phyloP scores from a whole-genome alignment of 176 grass and related monocot genomes.

The Eragrostis curvula region DNA sequence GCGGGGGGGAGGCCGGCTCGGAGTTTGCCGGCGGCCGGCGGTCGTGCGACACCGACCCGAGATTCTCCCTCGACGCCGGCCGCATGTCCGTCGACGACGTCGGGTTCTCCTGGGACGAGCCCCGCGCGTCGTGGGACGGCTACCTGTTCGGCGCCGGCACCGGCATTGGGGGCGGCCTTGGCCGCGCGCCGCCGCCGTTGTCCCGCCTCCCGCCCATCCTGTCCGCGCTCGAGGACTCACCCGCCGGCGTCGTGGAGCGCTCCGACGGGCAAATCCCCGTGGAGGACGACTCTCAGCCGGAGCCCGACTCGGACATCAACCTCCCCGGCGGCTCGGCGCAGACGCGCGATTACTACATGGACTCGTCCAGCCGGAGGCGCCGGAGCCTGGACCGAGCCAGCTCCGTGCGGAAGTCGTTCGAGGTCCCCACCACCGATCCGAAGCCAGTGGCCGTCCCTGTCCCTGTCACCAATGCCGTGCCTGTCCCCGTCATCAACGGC shows the following conservation, averaged over 20 bases:
- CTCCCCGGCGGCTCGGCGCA: slow-evolving; percentile 68
- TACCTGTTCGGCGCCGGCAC: slow-evolving; percentile 74
- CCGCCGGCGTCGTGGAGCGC: slow-evolving; percentile 60
- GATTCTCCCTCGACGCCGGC: slow-evolving; percentile 85
- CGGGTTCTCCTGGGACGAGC: slow-evolving; percentile 79
- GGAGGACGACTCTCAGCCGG: slow-evolving; percentile 60
- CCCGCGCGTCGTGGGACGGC: slow-evolving; percentile 97
- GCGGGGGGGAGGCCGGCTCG: slow-evolving; percentile 39
- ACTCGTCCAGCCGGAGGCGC: slow-evolving; percentile 64
- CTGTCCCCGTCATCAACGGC: slow-evolving; percentile 7
- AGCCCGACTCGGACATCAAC: slow-evolving; percentile 33
- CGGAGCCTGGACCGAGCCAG: slow-evolving; percentile 77
- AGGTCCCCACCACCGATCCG: slow-evolving; percentile 33
- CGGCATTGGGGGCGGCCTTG: slow-evolving; percentile 39
- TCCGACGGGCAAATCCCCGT: slow-evolving; percentile 91
- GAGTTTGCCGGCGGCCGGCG: slow-evolving; percentile 64
- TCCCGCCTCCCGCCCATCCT: slow-evolving; percentile 85
- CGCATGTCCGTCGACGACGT: slow-evolving; percentile 89
- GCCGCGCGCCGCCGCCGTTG: slow-evolving; percentile 31
- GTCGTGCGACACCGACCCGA: slow-evolving; percentile 93
- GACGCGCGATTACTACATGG: slow-evolving; percentile 85
- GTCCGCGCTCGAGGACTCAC: slow-evolving; percentile 81
- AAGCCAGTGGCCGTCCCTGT: slow-evolving; percentile 13
- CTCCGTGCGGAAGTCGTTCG: slow-evolving; percentile 65
- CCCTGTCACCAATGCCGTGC: neutral